Evolutionary conservation across 2,329 filamentous ascomycete species (phyloP).

Genomic region (Aurifilum marmelostoma): DNA sequence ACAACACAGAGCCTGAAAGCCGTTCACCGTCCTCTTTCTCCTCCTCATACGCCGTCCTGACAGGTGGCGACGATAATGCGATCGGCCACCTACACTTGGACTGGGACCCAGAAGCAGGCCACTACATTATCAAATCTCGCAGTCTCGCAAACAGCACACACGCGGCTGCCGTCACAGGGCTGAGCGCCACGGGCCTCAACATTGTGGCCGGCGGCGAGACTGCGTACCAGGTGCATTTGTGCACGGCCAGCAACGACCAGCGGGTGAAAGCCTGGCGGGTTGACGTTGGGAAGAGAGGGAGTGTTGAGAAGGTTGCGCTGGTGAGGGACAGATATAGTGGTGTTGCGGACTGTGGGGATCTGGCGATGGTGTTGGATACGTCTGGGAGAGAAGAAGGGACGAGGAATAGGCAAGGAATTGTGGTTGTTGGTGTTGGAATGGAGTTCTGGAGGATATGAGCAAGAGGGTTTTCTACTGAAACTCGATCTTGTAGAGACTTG

Average conservation of each 20-base stretch:
- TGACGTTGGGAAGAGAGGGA: not conserved
- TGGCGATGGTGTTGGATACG: slow-evolving; percentile 46
- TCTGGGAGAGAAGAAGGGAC: not conserved
- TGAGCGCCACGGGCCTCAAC: slow-evolving; percentile 42
- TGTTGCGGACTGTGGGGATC: slow-evolving; percentile 62
- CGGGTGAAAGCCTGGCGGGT: slow-evolving; percentile 59
- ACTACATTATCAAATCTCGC: slow-evolving; percentile 33
- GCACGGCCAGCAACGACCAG: slow-evolving; percentile 64
- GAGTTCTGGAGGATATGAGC: slow-evolving; percentile 44
- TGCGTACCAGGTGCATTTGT: slow-evolving; percentile 33
- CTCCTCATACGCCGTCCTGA: slow-evolving; percentile 57
- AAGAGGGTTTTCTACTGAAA: too few species aligned
- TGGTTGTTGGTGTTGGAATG: slow-evolving; percentile 52
- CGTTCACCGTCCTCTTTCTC: slow-evolving; percentile 17
- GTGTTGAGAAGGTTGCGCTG: slow-evolving; percentile 41
- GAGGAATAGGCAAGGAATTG: slow-evolving; percentile 33
- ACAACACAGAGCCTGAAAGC: slow-evolving; percentile 31
- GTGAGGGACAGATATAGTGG: slow-evolving; percentile 58
- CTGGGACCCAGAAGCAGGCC: slow-evolving; percentile 35
- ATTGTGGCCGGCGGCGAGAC: slow-evolving; percentile 31
- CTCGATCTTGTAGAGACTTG: too few species aligned
- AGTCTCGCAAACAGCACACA: slow-evolving; percentile 61
- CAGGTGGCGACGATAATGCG: slow-evolving; percentile 88
- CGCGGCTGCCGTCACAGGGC: slow-evolving; percentile 70
- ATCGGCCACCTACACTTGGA: slow-evolving; percentile 58